Conservation (phyloP, 1,284 basidiomycete genomes). For the Rhodotorula sp. region DNA sequence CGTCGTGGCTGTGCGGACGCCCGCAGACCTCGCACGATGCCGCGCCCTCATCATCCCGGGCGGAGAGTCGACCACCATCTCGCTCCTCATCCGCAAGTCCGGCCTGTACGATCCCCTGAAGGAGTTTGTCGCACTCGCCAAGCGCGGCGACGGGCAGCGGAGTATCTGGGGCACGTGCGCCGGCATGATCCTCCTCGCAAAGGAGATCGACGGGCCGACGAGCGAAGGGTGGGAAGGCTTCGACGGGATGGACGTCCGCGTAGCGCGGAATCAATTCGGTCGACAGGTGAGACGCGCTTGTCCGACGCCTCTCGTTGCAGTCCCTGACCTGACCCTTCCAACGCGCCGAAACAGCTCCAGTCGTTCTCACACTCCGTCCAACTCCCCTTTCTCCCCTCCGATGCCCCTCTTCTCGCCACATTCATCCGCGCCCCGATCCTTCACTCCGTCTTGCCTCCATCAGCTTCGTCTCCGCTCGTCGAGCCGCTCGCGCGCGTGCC, state of each 20-base stretch:
- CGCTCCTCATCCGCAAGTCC: conserved; percentile 73
- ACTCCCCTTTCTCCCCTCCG: conserved; percentile 65
- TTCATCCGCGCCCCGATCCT: conserved; percentile 91
- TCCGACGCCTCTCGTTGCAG: not conserved
- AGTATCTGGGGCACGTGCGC: conserved; percentile 95
- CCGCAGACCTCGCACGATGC: conserved; percentile 71
- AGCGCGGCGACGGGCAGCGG: conserved; percentile 58
- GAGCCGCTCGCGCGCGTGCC: conserved; percentile 73
- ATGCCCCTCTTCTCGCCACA: conserved; percentile 74
- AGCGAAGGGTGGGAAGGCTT: conserved; percentile 84
- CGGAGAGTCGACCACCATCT: conserved; percentile 89
- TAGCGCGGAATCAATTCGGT: conserved; percentile 78
- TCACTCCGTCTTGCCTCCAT: conserved; percentile 33
- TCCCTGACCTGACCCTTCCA: too few species aligned
- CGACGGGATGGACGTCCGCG: conserved; percentile 75
- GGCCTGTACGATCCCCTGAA: conserved; percentile 78
- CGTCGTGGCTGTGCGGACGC: conserved; percentile 70
- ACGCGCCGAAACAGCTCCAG: conserved; percentile 62
- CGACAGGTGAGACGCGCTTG: conserved; percentile 52
- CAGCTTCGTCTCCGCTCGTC: conserved; percentile 44
- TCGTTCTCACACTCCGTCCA: conserved; percentile 80
- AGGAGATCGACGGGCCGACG: conserved; percentile 63
- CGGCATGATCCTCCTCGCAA: conserved; percentile 86
- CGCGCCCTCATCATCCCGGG: conserved; percentile 89
- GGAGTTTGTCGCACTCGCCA: conserved; percentile 57